These are phyloP conservation scores for Penicillium glabrum DNA, from an alignment of 2,329 filamentous ascomycete species.

Conservation along the genomic window DNA sequence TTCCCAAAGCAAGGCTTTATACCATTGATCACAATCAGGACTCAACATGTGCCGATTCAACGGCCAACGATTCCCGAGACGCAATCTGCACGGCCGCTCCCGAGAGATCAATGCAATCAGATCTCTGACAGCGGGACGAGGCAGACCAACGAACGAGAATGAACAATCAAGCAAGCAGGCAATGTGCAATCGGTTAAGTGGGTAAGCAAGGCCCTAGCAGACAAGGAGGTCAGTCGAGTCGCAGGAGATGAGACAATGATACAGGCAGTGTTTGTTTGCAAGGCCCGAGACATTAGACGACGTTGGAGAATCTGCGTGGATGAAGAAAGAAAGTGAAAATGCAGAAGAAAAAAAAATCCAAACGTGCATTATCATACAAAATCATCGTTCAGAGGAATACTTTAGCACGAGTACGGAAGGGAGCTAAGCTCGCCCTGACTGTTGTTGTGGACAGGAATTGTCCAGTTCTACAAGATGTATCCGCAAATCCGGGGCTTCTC, in stretches of 20 bases:
- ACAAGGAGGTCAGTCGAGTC: background rate
- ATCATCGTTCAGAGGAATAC: background rate
- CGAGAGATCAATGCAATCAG: constrained; percentile 18
- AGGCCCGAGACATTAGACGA: constrained; percentile 1
- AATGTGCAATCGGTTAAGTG: constrained; percentile 16
- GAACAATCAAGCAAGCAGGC: constrained; percentile 10
- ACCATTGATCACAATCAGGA: background rate
- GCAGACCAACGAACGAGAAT: constrained; percentile 21
- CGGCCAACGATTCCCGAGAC: background rate
- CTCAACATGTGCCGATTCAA: constrained; percentile 1
- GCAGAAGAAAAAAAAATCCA: background rate
- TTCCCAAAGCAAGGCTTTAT: constrained; percentile 12
- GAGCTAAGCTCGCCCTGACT: background rate
- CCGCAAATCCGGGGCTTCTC: constrained; percentile 7
- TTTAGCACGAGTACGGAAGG: background rate
- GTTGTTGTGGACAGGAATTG: background rate
- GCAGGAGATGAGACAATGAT: background rate
- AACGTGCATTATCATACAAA: background rate
- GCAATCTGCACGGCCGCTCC: constrained; percentile 6
- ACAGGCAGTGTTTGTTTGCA: constrained; percentile 2
- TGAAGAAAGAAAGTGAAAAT: background rate
- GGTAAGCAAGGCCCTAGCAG: background rate
- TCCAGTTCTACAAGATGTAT: constrained; percentile 1
- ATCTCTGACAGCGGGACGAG: constrained; percentile 12
- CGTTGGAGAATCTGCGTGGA: background rate